phyloP scores from a whole-genome alignment of 2,329 filamentous ascomycete genomes.

The Hortaea werneckii region DNA sequence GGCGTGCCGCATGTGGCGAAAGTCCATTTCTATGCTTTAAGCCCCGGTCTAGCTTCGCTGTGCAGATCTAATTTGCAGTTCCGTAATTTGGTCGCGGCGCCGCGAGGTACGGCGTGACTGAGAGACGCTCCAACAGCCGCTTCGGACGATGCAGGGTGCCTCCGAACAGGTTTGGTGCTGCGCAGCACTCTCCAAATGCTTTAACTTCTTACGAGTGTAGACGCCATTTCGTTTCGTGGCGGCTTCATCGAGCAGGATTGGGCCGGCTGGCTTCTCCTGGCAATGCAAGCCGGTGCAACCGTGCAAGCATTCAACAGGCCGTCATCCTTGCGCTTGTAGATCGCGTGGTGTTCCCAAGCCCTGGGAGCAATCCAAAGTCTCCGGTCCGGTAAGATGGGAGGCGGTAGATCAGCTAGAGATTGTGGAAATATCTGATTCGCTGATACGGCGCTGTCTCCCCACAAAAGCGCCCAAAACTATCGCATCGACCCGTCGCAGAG shows the following conservation, averaged over 20 bases:
- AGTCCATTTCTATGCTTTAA: background rate
- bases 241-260: background rate
- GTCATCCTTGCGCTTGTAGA: no score
- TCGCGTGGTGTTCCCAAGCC: no score
- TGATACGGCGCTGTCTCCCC: no score
- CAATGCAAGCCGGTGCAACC: background rate
- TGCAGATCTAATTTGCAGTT: background rate
- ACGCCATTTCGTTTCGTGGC: background rate
- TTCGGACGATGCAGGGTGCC: background rate
- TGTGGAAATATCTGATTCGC: no score
- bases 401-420: no score
- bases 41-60: background rate
- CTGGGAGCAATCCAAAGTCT: no score
- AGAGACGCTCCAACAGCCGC: no score
- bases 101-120: background rate
- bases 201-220: background rate
- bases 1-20: background rate
- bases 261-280: background rate
- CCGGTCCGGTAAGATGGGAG: no score
- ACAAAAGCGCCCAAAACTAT: no score
- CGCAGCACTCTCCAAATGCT: background rate
- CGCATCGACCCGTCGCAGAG: no score
- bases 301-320: no score
- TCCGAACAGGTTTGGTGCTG: background rate
- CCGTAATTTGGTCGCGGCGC: background rate